A percentile compares a stretch with the other conserved stretches of the same genome.
These are phyloP conservation scores for Wickerhamomyces subpelliculosus DNA, from an alignment of 805 yeast species.

Conservation along the genomic window DNA sequence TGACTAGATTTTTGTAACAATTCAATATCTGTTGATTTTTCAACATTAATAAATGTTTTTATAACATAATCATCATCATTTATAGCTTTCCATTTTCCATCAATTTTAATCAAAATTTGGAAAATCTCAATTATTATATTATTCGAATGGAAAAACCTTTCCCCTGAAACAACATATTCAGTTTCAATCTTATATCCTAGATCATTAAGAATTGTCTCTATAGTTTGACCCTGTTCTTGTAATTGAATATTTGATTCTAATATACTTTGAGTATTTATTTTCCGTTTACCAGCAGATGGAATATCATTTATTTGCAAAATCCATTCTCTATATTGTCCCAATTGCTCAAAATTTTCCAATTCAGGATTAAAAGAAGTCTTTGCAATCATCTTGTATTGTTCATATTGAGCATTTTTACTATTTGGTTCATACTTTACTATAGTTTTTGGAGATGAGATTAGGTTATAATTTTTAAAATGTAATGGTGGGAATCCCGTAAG, in stretches of 20 bases:
- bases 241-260: slow-evolving; percentile 40
- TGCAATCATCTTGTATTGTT: slow-evolving; percentile 18
- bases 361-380: slow-evolving; percentile 9
- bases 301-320: slow-evolving; percentile 61
- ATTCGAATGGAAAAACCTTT: slow-evolving; percentile 46
- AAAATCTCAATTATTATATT: slow-evolving; percentile 53
- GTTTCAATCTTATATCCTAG: slow-evolving; percentile 65
- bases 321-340: slow-evolving; percentile 35
- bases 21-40: slow-evolving; percentile 69
- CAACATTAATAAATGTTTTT: slow-evolving; percentile 64
- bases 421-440: slow-evolving; percentile 23
- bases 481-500: slow-evolving; percentile 15
- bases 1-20: slow-evolving; percentile 58
- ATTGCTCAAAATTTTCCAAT: too few relatives aligned
- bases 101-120: slow-evolving; percentile 30
- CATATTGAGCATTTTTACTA: slow-evolving; percentile 19
- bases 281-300: slow-evolving; percentile 67
- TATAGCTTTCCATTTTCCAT: slow-evolving; percentile 20
- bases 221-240: slow-evolving; percentile 24
- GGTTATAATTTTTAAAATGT: slow-evolving; percentile 7
- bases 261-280: slow-evolving; percentile 59
- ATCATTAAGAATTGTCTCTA: slow-evolving; percentile 39
- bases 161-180: slow-evolving; percentile 57
- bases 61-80: slow-evolving; percentile 51
- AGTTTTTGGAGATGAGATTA: slow-evolving; percentile 16